These are phyloP conservation scores for Yamadazyma philogaea DNA, from an alignment of 805 yeast genomes.

Conservation along the genomic window DNA sequence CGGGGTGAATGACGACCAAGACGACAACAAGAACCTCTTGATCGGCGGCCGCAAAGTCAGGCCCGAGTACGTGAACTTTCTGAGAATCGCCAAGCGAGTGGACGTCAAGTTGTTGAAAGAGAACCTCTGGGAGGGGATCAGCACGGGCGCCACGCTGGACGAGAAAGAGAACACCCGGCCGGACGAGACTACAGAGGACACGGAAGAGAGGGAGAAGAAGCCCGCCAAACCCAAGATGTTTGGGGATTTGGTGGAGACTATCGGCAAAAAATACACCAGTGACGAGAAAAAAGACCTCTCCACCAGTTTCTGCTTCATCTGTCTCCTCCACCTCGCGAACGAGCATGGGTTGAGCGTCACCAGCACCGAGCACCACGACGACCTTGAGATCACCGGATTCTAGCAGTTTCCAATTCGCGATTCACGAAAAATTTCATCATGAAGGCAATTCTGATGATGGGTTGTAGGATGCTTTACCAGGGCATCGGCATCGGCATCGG, in stretches of 20 bases:
- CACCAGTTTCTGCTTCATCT: slow-evolving; percentile 45
- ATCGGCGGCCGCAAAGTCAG: slow-evolving; percentile 21
- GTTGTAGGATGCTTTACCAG: neutral
- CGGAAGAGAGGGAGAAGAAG: slow-evolving; percentile 6
- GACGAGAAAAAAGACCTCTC: slow-evolving; percentile 43
- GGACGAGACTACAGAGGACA: slow-evolving; percentile 3
- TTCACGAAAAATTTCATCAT: neutral
- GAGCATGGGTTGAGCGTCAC: slow-evolving; percentile 38
- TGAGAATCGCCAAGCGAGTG: slow-evolving; percentile 42
- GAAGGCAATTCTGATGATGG: neutral
- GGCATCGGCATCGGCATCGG: neutral
- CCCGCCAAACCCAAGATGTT: slow-evolving; percentile 34
- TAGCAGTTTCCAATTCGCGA: slow-evolving; percentile 2
- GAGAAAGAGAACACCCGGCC: no score
- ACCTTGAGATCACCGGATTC: slow-evolving; percentile 30
- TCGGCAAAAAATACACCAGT: slow-evolving; percentile 31
- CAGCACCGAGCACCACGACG: slow-evolving; percentile 32
- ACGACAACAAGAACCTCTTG: slow-evolving; percentile 9
- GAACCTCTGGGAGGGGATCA: slow-evolving; percentile 38
- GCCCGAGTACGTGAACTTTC: slow-evolving; percentile 41
- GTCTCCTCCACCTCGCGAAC: slow-evolving; percentile 43
- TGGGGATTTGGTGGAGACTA: slow-evolving; percentile 31
- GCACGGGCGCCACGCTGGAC: slow-evolving; percentile 13
- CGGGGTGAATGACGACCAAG: slow-evolving; percentile 4
- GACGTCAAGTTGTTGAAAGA: slow-evolving; percentile 40